Percentiles rank a stretch among this genome's conserved stretches.
Conservation (phyloP, 495 filamentous ascomycete genomes). For the Aspergillus sclerotiicarbonarius region DNA sequence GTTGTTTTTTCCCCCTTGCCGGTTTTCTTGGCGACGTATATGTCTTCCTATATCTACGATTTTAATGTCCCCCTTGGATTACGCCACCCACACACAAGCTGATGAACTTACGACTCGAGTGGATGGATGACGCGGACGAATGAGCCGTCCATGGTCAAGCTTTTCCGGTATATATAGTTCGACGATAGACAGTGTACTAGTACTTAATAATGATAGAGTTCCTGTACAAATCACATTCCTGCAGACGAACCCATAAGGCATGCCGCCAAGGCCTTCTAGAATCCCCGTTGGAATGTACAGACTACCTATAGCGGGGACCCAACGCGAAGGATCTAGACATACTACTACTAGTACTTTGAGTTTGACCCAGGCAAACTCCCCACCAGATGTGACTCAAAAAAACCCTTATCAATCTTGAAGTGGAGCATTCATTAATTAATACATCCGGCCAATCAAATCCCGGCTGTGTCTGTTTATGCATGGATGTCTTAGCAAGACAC, state of each 20-base stretch:
- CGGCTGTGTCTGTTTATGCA: no score
- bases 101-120: conserved; percentile 22
- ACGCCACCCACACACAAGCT: conserved; percentile 12
- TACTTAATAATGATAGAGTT: conserved; percentile 13
- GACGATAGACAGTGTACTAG: conserved; percentile 10
- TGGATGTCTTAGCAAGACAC: no score
- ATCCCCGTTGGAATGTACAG: no score
- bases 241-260: no score
- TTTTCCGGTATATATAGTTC: conserved; percentile 13
- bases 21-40: conserved; percentile 4
- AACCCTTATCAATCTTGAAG: background rate
- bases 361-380: no score
- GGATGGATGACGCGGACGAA: conserved; percentile 12
- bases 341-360: no score
- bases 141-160: conserved; percentile 1
- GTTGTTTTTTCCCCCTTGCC: background rate
- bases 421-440: background rate
- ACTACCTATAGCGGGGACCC: no score
- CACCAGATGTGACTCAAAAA: background rate
- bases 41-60: conserved; percentile 9
- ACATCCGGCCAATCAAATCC: background rate
- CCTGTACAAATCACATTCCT: background rate
- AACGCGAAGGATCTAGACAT: no score
- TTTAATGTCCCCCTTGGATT: conserved; percentile 17
- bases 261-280: background rate